These are phyloP conservation scores for Globisporangium middletonii DNA, from an alignment of 352 stramenopile genomes.

Conservation along the genomic window DNA sequence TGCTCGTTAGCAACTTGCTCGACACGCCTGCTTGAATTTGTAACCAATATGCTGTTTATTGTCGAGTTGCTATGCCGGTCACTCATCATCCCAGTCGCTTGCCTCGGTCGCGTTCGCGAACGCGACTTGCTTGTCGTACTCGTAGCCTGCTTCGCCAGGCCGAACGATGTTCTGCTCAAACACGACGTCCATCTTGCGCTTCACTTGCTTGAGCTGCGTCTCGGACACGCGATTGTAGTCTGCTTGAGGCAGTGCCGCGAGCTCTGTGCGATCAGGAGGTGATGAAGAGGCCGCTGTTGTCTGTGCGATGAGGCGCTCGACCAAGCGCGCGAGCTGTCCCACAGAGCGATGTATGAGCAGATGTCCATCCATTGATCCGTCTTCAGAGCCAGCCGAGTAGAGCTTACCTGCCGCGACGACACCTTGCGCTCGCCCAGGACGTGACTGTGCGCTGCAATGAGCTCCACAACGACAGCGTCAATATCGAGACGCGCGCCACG, in stretches of 20 bases:
- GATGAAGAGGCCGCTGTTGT: neutral
- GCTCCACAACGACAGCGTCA: conserved; percentile 28
- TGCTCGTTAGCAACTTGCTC: neutral
- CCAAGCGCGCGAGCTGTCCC: conserved; percentile 39
- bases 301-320: conserved; percentile 32
- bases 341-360: neutral
- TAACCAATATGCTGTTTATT: conserved; percentile 55
- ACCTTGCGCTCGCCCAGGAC: conserved; percentile 40
- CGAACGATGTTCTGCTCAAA: conserved; percentile 59
- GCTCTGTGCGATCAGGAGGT: neutral
- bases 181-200: conserved; percentile 64
- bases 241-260: conserved; percentile 34
- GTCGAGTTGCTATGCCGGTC: conserved; percentile 13
- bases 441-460: conserved; percentile 30
- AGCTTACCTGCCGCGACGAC: conserved; percentile 33
- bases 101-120: conserved; percentile 39
- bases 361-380: neutral
- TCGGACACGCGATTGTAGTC: conserved; percentile 81
- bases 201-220: conserved; percentile 59
- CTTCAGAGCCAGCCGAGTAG: no score
- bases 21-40: conserved; percentile 7
- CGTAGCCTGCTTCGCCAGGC: conserved; percentile 44
- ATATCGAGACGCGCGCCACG: conserved; percentile 7
- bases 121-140: conserved; percentile 65
- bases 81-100: conserved; percentile 55